Evolutionary conservation across 495 filamentous ascomycete genomes (phyloP), one percentile per base, ranked within the genome.

Genomic region (Penicillium bialowiezense): DNA sequence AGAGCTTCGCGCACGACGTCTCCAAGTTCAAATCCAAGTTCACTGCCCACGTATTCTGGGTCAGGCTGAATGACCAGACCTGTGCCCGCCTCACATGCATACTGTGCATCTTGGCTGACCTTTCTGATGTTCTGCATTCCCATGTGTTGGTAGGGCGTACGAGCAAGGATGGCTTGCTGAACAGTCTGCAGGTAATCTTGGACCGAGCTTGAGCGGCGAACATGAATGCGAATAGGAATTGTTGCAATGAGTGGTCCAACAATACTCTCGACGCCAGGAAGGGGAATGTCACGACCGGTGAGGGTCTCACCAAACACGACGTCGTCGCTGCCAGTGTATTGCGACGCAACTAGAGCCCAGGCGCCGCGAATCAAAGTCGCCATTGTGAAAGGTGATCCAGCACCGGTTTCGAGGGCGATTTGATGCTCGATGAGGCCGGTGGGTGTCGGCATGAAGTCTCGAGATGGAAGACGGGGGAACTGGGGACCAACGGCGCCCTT

Each of bases 121-220:
- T 73, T 71, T 47, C 79, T 71, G 50, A 90, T 90, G 43, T 86
- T 76, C 61, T 87, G 82, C 61, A 90, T 71, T 6, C 87, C 86
- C 58, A 80, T 73, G 39, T 88, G 84, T 62, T 90, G 79, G 58
- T 83, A 81, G 0, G 80, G 73, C 5, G 82, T 79, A 1, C 77
- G 74, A 1, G 68, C 67, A 15, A 80, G 60, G 18, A 76, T 70
- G 12, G 74, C 64, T 31, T 79, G 68, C 38, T 86, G 81, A 2
- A 89, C 67, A 0, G 62, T 38, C 26, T 75, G 70, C 4, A 77
- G 58, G 14, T 60, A 74, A 3, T 59, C 47, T 0, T 60, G 58
- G 3, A 73, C 60, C 5, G 64, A 56, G 31, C 38, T 55, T 1
- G 61, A 43, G 20, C 63, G 56, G 24, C 59, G 48, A 5, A 72